Percentiles rank a stretch among this genome's conserved stretches.
These are phyloP conservation scores for Eutrema heterophyllum DNA, from an alignment of 345 rosid genomes.

Conservation along the genomic window DNA sequence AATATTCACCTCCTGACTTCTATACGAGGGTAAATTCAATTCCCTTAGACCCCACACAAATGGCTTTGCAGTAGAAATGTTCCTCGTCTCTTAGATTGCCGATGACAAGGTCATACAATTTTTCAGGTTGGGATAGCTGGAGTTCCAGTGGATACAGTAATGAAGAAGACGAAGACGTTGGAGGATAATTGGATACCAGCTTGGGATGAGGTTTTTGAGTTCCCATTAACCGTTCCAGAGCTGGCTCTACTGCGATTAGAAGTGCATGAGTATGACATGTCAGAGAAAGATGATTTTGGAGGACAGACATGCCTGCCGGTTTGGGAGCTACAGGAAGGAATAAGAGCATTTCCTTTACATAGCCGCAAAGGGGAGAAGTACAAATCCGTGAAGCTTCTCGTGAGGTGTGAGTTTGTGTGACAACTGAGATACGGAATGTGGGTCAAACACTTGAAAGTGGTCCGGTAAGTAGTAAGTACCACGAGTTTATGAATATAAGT, in stretches of 20 bases:
- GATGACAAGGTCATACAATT: background rate
- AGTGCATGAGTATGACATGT: slow-evolving; percentile 92
- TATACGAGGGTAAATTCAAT: slow-evolving; percentile 24
- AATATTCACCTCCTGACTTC: slow-evolving; percentile 35
- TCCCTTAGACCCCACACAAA: background rate
- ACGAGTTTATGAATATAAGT: too few species aligned
- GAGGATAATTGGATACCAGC: slow-evolving; percentile 82
- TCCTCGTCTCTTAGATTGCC: background rate
- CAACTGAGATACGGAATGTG: background rate
- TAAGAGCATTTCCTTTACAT: slow-evolving; percentile 61
- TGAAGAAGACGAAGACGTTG: slow-evolving; percentile 74
- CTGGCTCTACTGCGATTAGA: slow-evolving; percentile 70
- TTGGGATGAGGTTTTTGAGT: slow-evolving; percentile 83
- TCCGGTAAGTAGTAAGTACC: background rate
- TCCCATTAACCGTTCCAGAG: slow-evolving; percentile 79
- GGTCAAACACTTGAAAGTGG: background rate
- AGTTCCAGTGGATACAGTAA: slow-evolving; percentile 59
- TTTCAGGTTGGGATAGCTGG: slow-evolving; percentile 85
- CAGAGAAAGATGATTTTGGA: slow-evolving; percentile 88
- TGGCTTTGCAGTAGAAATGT: background rate
- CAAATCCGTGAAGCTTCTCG: slow-evolving; percentile 67
- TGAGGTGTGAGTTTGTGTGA: slow-evolving; percentile 59
- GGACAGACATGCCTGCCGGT: slow-evolving; percentile 86
- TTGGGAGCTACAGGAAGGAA: slow-evolving; percentile 60
- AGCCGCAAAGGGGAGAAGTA: slow-evolving; percentile 51